phyloP scores from a whole-genome alignment of 352 stramenopile species.

The Globisporangium apiculatum region DNA sequence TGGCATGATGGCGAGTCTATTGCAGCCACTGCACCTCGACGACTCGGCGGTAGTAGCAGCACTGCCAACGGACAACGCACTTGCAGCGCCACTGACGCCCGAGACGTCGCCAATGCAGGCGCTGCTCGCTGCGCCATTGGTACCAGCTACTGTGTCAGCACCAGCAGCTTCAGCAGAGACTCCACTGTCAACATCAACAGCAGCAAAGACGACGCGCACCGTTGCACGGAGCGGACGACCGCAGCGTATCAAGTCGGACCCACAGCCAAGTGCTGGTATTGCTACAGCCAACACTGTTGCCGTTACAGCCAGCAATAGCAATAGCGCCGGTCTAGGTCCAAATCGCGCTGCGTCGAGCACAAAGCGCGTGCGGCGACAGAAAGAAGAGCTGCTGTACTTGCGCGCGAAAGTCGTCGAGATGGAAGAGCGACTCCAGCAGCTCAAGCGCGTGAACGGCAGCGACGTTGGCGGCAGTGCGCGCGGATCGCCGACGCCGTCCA shows the following conservation, averaged over 20 bases:
- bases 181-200: neutral
- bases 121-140: constrained; percentile 4
- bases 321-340: neutral
- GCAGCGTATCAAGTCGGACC: neutral
- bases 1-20: constrained; percentile 8
- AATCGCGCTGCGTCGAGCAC: constrained; percentile 11
- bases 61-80: no score
- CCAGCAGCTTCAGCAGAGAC: neutral
- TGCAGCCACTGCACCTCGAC: constrained; percentile 13
- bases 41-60: neutral
- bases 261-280: neutral
- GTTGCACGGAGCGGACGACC: neutral
- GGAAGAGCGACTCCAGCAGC: constrained; percentile 12
- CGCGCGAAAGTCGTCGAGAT: constrained; percentile 16
- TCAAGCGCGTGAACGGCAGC: constrained; percentile 11
- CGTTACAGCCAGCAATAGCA: no score
- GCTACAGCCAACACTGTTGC: no score
- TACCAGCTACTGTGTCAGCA: neutral
- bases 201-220: neutral
- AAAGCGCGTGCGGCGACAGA: constrained; percentile 16
- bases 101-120: constrained; percentile 7
- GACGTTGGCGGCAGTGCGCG: neutral
- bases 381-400: constrained; percentile 18
- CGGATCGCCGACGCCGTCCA: constrained; percentile 5
- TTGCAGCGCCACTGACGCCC: neutral